Percentiles rank a stretch among this genome's conserved stretches.
phyloP scores from a whole-genome alignment of 768 basidiomycete species.

The Mycena galericulata region DNA sequence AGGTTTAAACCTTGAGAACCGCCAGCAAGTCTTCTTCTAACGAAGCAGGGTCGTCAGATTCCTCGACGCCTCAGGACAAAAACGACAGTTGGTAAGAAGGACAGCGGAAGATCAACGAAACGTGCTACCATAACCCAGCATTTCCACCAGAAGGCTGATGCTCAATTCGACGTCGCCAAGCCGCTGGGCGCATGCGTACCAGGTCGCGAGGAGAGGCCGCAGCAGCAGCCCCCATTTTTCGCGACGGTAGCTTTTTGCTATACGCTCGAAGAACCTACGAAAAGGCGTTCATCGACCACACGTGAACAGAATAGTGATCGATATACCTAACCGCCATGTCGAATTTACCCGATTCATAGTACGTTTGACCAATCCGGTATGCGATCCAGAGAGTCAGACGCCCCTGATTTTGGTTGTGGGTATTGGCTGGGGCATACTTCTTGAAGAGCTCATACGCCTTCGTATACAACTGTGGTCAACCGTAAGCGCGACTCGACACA shows the following conservation, averaged over 20 bases:
- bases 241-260: constrained; percentile 87
- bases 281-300: neutral
- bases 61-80: constrained; percentile 45
- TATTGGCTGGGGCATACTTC: constrained; percentile 63
- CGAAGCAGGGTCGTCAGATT: constrained; percentile 59
- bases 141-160: constrained; percentile 82
- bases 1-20: constrained; percentile 69
- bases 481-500: constrained; percentile 2
- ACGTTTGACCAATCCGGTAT: constrained; percentile 89
- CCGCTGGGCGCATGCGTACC: constrained; percentile 87
- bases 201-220: constrained; percentile 77
- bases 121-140: constrained; percentile 79
- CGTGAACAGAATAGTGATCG: neutral
- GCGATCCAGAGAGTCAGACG: constrained; percentile 93
- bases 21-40: constrained; percentile 80
- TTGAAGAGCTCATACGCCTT: constrained; percentile 96
- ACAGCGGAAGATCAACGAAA: constrained; percentile 5
- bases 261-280: constrained; percentile 90
- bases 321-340: constrained; percentile 89
- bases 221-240: constrained; percentile 87
- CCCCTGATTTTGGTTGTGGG: constrained; percentile 67
- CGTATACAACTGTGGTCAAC: constrained; percentile 78
- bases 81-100: constrained; percentile 13
- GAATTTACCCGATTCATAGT: constrained; percentile 82
- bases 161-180: constrained; percentile 83